phyloP scores from a whole-genome alignment of 192 early-diverging fungal genomes.

The Coemansia sp. region DNA sequence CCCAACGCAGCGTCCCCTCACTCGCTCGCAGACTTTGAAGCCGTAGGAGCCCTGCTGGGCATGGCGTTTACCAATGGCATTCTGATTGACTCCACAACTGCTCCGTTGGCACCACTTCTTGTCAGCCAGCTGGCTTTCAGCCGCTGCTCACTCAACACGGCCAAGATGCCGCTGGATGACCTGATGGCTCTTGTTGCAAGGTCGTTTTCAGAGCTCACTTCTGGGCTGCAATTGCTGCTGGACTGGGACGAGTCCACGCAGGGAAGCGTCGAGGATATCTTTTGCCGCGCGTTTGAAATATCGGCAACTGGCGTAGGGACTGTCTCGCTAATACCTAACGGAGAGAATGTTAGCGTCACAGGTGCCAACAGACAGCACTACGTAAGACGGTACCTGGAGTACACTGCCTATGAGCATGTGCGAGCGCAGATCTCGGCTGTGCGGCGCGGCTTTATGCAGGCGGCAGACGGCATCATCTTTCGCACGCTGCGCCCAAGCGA shows the following conservation, averaged over 20 bases:
- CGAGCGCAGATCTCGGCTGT: slow-evolving; percentile 69
- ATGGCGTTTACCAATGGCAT: slow-evolving; percentile 90
- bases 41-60: slow-evolving; percentile 88
- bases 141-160: not conserved
- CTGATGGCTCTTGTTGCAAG: slow-evolving; percentile 49
- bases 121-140: slow-evolving; percentile 62
- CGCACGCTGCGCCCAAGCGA: slow-evolving; percentile 61
- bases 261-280: slow-evolving; percentile 74
- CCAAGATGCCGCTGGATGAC: slow-evolving; percentile 41
- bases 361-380: slow-evolving; percentile 70
- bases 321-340: slow-evolving; percentile 62
- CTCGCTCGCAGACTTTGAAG: slow-evolving; percentile 64
- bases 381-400: slow-evolving; percentile 69
- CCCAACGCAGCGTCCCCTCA: slow-evolving; percentile 66
- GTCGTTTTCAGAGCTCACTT: slow-evolving; percentile 58
- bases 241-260: slow-evolving; percentile 69
- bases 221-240: slow-evolving; percentile 76
- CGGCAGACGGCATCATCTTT: slow-evolving; percentile 51
- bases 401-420: slow-evolving; percentile 63
- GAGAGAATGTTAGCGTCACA: slow-evolving; percentile 71
- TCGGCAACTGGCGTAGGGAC: slow-evolving; percentile 40
- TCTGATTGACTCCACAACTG: slow-evolving; percentile 57
- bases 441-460: slow-evolving; percentile 68
- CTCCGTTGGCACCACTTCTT: slow-evolving; percentile 70
- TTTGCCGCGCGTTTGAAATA: slow-evolving; percentile 82